phyloP scores from a whole-genome alignment of 441 rosid genomes.

The Adansonia rubrostipa region DNA sequence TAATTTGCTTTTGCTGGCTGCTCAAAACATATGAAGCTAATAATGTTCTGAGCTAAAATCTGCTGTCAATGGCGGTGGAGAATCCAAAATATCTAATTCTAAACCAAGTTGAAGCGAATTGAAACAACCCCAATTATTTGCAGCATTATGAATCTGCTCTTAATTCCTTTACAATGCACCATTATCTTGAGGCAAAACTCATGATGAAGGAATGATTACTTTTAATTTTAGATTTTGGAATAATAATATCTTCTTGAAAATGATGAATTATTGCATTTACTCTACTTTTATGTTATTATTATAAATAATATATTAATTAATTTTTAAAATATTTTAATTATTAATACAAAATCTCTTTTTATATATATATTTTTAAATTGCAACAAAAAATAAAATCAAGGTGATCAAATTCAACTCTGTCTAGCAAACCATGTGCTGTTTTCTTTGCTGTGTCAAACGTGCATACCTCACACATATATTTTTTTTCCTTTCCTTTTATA shows the following conservation, averaged over 20 bases:
- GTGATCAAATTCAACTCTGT: background rate
- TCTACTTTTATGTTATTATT: too few species aligned
- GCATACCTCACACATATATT: background rate
- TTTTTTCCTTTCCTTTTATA: background rate
- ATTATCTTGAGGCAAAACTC: slow-evolving; percentile 9
- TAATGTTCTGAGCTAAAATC: slow-evolving; percentile 20
- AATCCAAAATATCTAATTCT: slow-evolving; percentile 2
- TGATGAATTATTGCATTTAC: background rate
- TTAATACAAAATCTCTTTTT: background rate
- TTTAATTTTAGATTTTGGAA: background rate
- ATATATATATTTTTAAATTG: too few species aligned
- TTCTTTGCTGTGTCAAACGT: slow-evolving; percentile 8
- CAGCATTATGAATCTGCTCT: slow-evolving; percentile 12
- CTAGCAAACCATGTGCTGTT: slow-evolving; percentile 24
- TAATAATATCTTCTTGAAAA: too few species aligned
- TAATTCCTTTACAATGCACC: background rate
- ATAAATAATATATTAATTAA: too few species aligned
- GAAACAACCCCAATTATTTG: slow-evolving; percentile 13
- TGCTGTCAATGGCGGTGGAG: slow-evolving; percentile 34
- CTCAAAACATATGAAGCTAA: background rate
- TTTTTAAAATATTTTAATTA: background rate
- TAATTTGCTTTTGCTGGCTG: background rate
- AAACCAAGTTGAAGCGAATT: slow-evolving; percentile 21
- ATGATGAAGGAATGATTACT: slow-evolving; percentile 25
- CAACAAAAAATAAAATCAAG: too few species aligned